Base-by-base conservation (phyloP, 257 asterid species). In the Misopates orontium region DNA sequence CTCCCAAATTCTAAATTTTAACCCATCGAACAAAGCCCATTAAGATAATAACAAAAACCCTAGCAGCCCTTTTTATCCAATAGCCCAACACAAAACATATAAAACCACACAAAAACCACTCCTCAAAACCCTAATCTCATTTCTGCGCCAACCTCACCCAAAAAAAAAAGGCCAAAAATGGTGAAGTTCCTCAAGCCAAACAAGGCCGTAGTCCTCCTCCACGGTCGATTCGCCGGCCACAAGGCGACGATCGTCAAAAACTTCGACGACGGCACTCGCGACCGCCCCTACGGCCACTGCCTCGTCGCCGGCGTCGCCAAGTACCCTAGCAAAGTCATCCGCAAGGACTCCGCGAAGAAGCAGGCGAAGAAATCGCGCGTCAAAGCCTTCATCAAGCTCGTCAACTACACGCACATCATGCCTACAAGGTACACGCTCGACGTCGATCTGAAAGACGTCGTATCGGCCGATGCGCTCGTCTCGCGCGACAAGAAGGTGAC, bases 191-290 rank as follows among this genome's bases (percentile, higher is more conserved):
- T 83, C 44, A 83, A 80, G 73, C 80, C 82, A 6, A 78, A 80
- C 82, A 83, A 83, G 80, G 86, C 84, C 31, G 86, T 75, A 50
- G 72, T 83, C 75, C 71, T 83, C 50, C 82, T 83, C 4, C 80
- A 75, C 42, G 88, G 88, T 0, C 65, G 75, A 0, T 73, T 48
- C 73, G 84, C 85, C 59, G 86, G 89, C 0, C 85, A 78, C 60
- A 80, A 80, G 74, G 79, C 84, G 0, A 60, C 73, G 9, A 78
- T 80, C 72, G 73, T 75, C 28, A 75, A 71, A 77, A 75, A 73
- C 48, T 83, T 70, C 68, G 84, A 83, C 50, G 84, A 83, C 39
- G 82, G 87, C 21, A 73, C 87, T 0, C 76, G 78, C 39, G 82
- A 82, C 61, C 75, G 84, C 10, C 62, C 81, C 51, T 82, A 82